Evolutionary conservation across 129 eudicot species (phyloP).

Genomic region (Tagetes erecta): DNA sequence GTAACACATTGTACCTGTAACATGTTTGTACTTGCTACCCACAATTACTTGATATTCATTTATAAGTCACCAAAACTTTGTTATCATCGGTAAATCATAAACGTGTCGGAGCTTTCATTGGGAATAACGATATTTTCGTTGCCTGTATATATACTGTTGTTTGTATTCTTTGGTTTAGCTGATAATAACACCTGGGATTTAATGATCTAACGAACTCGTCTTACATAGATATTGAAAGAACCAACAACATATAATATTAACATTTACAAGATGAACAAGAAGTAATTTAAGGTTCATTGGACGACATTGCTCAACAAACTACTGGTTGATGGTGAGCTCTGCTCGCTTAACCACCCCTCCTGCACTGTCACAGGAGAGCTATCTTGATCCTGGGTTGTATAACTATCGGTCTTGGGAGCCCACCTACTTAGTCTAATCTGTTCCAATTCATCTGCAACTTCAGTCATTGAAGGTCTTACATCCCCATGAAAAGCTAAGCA

Average conservation of each 20-base stretch:
- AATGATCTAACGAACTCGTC: neutral
- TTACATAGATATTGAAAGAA: slow-evolving; percentile 15
- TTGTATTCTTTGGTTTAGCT: neutral
- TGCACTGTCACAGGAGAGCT: slow-evolving; percentile 68
- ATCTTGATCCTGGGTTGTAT: slow-evolving; percentile 45
- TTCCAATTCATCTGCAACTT: slow-evolving; percentile 89
- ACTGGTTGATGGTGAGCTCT: slow-evolving; percentile 77
- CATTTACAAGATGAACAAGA: slow-evolving; percentile 29
- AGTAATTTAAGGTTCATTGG: slow-evolving; percentile 30
- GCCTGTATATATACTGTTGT: neutral
- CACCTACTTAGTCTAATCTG: slow-evolving; percentile 67
- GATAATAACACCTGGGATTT: slow-evolving; percentile 1
- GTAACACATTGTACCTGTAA: slow-evolving; percentile 44
- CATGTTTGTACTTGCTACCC: neutral
- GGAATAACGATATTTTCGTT: slow-evolving; percentile 23
- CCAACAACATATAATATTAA: slow-evolving; percentile 14
- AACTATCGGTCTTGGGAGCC: slow-evolving; percentile 56
- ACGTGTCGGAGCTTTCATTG: neutral
- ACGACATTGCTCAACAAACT: slow-evolving; percentile 56
- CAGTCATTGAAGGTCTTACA: slow-evolving; percentile 93
- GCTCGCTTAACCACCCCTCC: slow-evolving; percentile 65
- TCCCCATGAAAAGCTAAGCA: slow-evolving; percentile 94
- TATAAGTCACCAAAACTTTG: slow-evolving; percentile 22
- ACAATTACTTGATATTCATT: slow-evolving; percentile 6
- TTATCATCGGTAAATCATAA: slow-evolving; percentile 15